Conservation (phyloP, 192 early-diverging fungal genomes). For the Oehlia diaphana region DNA sequence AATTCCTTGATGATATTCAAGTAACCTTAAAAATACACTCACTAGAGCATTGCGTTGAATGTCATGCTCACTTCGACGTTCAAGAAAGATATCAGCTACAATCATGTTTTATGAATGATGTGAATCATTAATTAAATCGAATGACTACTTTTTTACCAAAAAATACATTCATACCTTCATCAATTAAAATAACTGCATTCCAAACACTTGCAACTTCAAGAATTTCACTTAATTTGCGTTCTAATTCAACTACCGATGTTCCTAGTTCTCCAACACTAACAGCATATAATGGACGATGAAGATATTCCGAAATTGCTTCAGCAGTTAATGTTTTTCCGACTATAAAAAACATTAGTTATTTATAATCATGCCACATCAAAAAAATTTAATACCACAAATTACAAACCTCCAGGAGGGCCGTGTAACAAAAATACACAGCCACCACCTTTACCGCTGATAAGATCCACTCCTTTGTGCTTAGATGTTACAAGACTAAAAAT, state of each 20-base stretch:
- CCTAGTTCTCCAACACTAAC: constrained; percentile 65
- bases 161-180: constrained; percentile 28
- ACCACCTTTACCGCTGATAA: constrained; percentile 56
- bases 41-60: constrained; percentile 59
- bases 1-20: constrained; percentile 66
- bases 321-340: constrained; percentile 62
- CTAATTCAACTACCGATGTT: constrained; percentile 52
- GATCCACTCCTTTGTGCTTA: constrained; percentile 45
- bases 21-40: constrained; percentile 54
- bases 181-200: constrained; percentile 57
- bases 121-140: neutral
- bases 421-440: constrained; percentile 57
- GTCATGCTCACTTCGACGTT: constrained; percentile 48
- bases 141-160: neutral
- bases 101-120: neutral
- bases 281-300: constrained; percentile 57
- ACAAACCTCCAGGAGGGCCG: constrained; percentile 48
- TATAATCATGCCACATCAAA: neutral
- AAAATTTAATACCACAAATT: neutral
- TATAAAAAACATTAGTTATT: neutral
- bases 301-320: constrained; percentile 56
- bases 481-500: constrained; percentile 4
- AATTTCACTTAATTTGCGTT: constrained; percentile 47
- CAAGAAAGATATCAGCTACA: constrained; percentile 57
- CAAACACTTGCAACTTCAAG: constrained; percentile 54